Percentiles rank a stretch among this genome's conserved stretches.
phyloP scores from a whole-genome alignment of 2,329 filamentous ascomycete genomes.

The Didymellaceae sp. region DNA sequence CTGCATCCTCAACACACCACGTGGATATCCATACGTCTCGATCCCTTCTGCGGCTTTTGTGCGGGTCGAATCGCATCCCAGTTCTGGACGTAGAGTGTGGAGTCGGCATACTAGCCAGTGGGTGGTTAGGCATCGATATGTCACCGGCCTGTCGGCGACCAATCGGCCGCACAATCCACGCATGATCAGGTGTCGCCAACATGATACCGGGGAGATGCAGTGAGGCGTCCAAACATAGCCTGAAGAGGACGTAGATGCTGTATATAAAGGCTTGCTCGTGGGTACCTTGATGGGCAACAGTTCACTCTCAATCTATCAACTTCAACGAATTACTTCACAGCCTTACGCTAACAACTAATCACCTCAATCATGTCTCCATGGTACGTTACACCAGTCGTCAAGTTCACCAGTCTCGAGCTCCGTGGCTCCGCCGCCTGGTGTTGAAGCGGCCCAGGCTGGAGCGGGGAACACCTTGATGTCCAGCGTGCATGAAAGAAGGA shows the following conservation, averaged over 20 bases:
- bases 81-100: constrained; percentile 6
- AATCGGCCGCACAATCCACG: constrained; percentile 18
- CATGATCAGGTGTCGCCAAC: constrained; percentile 12
- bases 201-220: not conserved
- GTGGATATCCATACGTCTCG: constrained; percentile 12
- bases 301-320: constrained; percentile 13
- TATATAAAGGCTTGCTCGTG: constrained; percentile 25
- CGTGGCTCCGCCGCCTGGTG: not conserved
- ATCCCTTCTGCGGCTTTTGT: constrained; percentile 9
- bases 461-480: constrained; percentile 29
- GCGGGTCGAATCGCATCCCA: constrained; percentile 10
- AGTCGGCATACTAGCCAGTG: constrained; percentile 2
- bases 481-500: constrained; percentile 9
- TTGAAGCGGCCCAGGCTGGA: not conserved
- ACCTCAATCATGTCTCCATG: constrained; percentile 33
- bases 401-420: not conserved
- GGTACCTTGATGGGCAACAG: constrained; percentile 35
- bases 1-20: constrained; percentile 3
- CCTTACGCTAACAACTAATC: constrained; percentile 18
- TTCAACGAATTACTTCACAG: constrained; percentile 10
- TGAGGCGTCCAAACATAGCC: not conserved
- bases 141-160: constrained; percentile 13
- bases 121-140: constrained; percentile 14
- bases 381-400: constrained; percentile 17
- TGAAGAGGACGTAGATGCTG: not conserved